These are phyloP conservation scores for Suillus decipiens DNA, from an alignment of 768 basidiomycete genomes.

Conservation along the genomic window DNA sequence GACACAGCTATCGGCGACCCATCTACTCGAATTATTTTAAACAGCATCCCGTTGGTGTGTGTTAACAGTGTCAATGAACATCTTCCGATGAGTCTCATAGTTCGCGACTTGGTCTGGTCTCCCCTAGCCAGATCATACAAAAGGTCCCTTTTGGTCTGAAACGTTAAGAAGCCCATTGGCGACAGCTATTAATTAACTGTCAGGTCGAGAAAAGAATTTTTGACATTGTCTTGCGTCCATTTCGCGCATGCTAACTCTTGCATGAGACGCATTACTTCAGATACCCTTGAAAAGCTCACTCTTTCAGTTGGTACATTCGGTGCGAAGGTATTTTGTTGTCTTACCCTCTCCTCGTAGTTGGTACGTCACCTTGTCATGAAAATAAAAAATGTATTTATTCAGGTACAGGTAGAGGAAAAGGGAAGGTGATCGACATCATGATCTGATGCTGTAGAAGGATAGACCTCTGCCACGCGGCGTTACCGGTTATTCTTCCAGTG, in stretches of 20 bases:
- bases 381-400: not conserved
- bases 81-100: not conserved
- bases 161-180: not conserved
- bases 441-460: not conserved
- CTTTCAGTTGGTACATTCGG: not conserved
- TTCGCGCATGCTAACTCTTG: not conserved
- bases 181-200: not conserved
- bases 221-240: not conserved
- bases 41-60: not conserved
- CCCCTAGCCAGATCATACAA: too few relatives aligned
- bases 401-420: not conserved
- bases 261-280: not conserved
- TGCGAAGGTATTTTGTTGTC: not conserved
- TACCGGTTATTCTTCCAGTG: not conserved
- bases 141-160: not conserved
- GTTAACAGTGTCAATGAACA: not conserved
- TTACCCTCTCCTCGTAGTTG: not conserved
- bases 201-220: not conserved
- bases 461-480: not conserved
- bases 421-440: not conserved
- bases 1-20: not conserved
- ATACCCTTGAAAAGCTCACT: not conserved
- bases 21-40: not conserved
- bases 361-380: not conserved
- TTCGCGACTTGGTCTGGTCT: not conserved